phyloP scores from a whole-genome alignment of 805 yeast species.

The Candida krabiensis region DNA sequence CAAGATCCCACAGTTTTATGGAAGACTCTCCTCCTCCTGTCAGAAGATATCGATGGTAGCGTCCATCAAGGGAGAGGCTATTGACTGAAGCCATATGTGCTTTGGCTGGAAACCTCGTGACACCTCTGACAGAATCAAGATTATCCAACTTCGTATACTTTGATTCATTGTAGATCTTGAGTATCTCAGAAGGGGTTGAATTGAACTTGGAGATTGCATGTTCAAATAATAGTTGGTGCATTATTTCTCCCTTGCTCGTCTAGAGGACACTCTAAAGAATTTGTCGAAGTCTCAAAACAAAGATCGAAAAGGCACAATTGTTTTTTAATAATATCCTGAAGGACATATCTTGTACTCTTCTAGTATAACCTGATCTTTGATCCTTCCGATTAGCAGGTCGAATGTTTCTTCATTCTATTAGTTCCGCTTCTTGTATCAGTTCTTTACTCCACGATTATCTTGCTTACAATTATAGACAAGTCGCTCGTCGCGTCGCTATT shows the following conservation, averaged over 20 bases:
- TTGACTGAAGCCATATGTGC: slow-evolving; percentile 58
- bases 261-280: too few relatives aligned
- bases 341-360: too few relatives aligned
- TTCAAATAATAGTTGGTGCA: slow-evolving; percentile 28
- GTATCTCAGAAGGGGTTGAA: slow-evolving; percentile 15
- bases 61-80: slow-evolving; percentile 54
- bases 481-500: too few relatives aligned
- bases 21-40: slow-evolving; percentile 77
- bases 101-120: slow-evolving; percentile 40
- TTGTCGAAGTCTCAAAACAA: too few relatives aligned
- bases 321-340: too few relatives aligned
- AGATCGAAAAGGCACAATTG: too few relatives aligned
- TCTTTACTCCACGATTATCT: too few relatives aligned
- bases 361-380: too few relatives aligned
- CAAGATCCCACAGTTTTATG: slow-evolving; percentile 65
- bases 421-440: too few relatives aligned
- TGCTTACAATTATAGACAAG: too few relatives aligned
- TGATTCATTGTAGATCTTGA: slow-evolving; percentile 27
- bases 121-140: slow-evolving; percentile 15
- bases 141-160: slow-evolving; percentile 23
- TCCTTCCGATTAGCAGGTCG: too few relatives aligned
- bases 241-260: slow-evolving; percentile 2
- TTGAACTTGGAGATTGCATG: slow-evolving; percentile 13
- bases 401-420: too few relatives aligned
- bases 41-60: slow-evolving; percentile 47